Evolutionary conservation across 1,284 basidiomycete genomes (phyloP).

Genomic region (Clitocybe nebularis): DNA sequence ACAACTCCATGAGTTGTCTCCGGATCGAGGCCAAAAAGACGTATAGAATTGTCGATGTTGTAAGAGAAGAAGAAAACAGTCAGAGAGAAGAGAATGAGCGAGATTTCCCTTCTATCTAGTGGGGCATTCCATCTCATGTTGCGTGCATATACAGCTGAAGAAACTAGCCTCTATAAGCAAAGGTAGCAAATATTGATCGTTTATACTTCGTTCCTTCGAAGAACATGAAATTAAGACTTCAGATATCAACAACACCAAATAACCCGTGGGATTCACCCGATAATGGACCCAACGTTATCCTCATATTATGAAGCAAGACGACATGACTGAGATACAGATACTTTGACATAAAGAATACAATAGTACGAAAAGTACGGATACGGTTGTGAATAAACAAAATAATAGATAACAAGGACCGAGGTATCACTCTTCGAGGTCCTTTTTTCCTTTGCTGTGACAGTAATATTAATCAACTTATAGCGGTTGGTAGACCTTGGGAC

Average conservation of each 20-base stretch:
- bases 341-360: background rate
- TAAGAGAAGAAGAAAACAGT: slow-evolving; percentile 61
- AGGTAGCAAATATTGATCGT: background rate
- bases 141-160: too few relatives aligned
- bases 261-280: background rate
- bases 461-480: slow-evolving; percentile 4
- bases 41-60: slow-evolving; percentile 58
- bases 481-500: slow-evolving; percentile 2
- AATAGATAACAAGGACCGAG: slow-evolving; percentile 1
- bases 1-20: slow-evolving; percentile 32
- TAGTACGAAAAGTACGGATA: background rate
- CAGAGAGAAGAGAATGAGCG: slow-evolving; percentile 56
- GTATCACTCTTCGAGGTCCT: slow-evolving; percentile 32
- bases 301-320: too few relatives aligned
- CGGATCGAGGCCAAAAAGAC: slow-evolving; percentile 41
- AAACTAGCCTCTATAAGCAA: too few relatives aligned
- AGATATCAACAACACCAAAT: background rate
- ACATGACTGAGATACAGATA: too few relatives aligned
- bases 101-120: slow-evolving; percentile 61
- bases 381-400: background rate
- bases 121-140: slow-evolving; percentile 54
- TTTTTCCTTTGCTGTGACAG: slow-evolving; percentile 32
- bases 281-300: background rate
- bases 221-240: too few relatives aligned
- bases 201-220: background rate